These are phyloP conservation scores for Candida sp. DNA, from an alignment of 1,139 yeast genomes.

Conservation along the genomic window DNA sequence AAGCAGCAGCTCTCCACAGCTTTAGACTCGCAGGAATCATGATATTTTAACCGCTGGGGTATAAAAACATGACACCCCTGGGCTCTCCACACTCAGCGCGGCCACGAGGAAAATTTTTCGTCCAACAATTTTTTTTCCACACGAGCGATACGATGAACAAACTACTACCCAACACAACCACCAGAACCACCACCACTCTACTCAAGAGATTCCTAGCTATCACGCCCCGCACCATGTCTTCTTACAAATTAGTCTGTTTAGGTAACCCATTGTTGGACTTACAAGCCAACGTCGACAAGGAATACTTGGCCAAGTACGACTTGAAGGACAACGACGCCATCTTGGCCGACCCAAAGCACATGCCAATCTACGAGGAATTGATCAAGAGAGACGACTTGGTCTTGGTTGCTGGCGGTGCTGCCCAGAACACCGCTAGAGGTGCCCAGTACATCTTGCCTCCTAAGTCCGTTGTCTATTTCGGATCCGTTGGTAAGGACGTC, in stretches of 20 bases:
- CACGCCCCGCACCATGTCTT: slow-evolving; percentile 28
- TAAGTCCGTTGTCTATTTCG: slow-evolving; percentile 89
- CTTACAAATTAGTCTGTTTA: slow-evolving; percentile 48
- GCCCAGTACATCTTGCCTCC: slow-evolving; percentile 91
- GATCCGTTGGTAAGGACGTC: slow-evolving; percentile 94
- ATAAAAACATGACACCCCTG: neutral
- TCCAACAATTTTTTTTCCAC: neutral
- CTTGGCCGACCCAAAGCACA: slow-evolving; percentile 85
- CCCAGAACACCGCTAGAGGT: slow-evolving; percentile 99
- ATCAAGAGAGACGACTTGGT: slow-evolving; percentile 63
- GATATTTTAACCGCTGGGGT: too few relatives aligned
- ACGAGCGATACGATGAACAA: neutral
- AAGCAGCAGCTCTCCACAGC: too few relatives aligned
- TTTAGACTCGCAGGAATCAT: too few relatives aligned
- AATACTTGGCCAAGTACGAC: slow-evolving; percentile 76
- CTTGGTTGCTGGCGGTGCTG: slow-evolving; percentile 98
- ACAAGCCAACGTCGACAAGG: slow-evolving; percentile 77
- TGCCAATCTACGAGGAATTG: slow-evolving; percentile 85
- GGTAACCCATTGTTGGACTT: slow-evolving; percentile 82
- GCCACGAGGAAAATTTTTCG: neutral
- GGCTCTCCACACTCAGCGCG: neutral
- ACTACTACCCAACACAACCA: neutral
- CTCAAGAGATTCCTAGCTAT: neutral
- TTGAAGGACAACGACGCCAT: slow-evolving; percentile 96
- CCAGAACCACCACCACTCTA: neutral